phyloP scores from a whole-genome alignment of 208 protist genomes.

The Trypanosoma platydactyli region DNA sequence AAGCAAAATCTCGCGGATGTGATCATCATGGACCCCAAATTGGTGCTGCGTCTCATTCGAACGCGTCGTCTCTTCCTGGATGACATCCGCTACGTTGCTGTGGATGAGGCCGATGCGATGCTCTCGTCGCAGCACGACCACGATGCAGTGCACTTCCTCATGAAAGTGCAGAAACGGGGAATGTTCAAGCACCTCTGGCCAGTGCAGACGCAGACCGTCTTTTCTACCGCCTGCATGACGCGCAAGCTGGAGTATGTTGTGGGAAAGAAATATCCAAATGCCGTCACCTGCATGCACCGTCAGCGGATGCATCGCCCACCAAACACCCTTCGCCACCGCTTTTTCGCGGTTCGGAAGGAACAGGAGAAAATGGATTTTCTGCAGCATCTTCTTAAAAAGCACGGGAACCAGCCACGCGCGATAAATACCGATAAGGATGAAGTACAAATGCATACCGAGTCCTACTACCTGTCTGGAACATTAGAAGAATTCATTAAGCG shows the following conservation, averaged over 20 bases:
- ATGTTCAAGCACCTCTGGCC: conserved; percentile 86
- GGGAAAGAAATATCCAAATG: conserved; percentile 49
- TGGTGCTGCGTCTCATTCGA: conserved; percentile 70
- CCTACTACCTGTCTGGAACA: conserved; percentile 47
- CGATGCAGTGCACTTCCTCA: conserved; percentile 72
- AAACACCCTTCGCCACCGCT: conserved; percentile 60
- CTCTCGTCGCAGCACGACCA: conserved; percentile 79
- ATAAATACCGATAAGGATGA: conserved; percentile 58
- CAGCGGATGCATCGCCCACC: conserved; percentile 63
- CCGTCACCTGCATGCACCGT: conserved; percentile 59
- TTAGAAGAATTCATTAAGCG: conserved; percentile 40
- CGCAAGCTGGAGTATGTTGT: conserved; percentile 74
- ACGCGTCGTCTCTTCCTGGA: conserved; percentile 79
- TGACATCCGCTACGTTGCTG: conserved; percentile 77
- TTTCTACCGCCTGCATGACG: conserved; percentile 74
- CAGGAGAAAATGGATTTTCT: conserved; percentile 72
- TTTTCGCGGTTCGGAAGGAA: conserved; percentile 52
- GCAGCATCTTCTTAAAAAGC: conserved; percentile 62
- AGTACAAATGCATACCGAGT: conserved; percentile 35
- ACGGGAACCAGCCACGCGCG: conserved; percentile 44
- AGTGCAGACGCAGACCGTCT: conserved; percentile 82
- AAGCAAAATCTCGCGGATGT: conserved; percentile 69
- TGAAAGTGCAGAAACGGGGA: conserved; percentile 69
- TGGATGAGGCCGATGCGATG: conserved; percentile 88
- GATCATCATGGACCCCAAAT: conserved; percentile 77